Conservation (phyloP, 169 alveolate species). For the Cryptosporidium meleagridis region DNA sequence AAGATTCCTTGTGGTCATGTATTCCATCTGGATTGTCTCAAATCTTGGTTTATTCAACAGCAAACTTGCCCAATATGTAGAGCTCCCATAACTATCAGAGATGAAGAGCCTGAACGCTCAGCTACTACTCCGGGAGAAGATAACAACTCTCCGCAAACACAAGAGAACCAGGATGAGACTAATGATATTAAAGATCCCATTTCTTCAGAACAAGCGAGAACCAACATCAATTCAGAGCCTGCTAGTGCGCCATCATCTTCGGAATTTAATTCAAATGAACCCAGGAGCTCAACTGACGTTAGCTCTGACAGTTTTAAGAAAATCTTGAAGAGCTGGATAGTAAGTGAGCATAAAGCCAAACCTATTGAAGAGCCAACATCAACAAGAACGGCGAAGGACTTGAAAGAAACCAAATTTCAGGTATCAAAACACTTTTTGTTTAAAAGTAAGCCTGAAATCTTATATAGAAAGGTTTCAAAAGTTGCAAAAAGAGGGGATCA, state of each 20-base stretch:
- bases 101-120: slow-evolving; percentile 62
- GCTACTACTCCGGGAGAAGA: neutral
- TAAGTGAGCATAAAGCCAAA: neutral
- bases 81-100: slow-evolving; percentile 32
- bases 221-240: neutral
- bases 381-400: neutral
- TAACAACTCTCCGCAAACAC: neutral
- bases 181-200: neutral
- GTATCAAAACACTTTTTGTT: neutral
- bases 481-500: neutral
- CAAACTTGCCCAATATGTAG: slow-evolving; percentile 88
- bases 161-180: neutral
- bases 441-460: neutral
- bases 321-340: neutral
- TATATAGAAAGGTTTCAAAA: neutral
- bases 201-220: neutral
- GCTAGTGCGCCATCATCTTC: neutral
- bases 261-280: neutral
- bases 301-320: neutral
- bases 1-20: slow-evolving; percentile 88
- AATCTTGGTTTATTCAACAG: slow-evolving; percentile 88
- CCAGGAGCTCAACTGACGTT: neutral
- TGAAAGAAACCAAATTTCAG: neutral
- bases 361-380: neutral
- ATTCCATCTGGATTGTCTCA: slow-evolving; percentile 85